These are phyloP conservation scores for Malus hybrid DNA, from an alignment of 331 rosid species.

Conservation along the genomic window DNA sequence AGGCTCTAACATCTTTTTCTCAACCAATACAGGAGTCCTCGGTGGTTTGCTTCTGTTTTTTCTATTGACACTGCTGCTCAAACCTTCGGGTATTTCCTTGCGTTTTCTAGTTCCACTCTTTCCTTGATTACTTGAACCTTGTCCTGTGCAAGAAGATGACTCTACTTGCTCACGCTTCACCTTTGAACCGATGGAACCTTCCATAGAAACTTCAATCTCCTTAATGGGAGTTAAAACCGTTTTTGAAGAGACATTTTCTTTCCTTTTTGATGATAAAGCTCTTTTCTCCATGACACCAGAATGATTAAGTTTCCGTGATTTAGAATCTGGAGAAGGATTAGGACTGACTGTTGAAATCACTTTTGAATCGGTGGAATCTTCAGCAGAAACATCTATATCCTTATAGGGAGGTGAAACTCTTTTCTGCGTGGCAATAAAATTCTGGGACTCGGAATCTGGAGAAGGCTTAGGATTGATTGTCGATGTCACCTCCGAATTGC, in stretches of 20 bases:
- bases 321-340: neutral
- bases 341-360: neutral
- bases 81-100: constrained; percentile 22
- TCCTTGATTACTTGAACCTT: constrained; percentile 26
- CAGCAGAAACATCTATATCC: no score
- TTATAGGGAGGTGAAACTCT: constrained; percentile 1
- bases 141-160: constrained; percentile 17
- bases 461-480: neutral
- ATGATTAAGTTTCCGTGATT: constrained; percentile 3
- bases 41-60: constrained; percentile 26
- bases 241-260: constrained; percentile 20
- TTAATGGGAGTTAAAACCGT: neutral
- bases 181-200: constrained; percentile 15
- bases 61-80: constrained; percentile 26
- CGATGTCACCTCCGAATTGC: neutral
- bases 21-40: constrained; percentile 24
- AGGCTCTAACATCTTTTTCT: constrained; percentile 24
- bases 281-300: constrained; percentile 15
- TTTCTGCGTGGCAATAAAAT: constrained; percentile 1
- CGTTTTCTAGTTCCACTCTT: constrained; percentile 25
- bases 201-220: constrained; percentile 12
- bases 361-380: no score
- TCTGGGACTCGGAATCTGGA: neutral
- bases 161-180: constrained; percentile 8
- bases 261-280: constrained; percentile 8